Base-by-base conservation (phyloP, 257 asterid species). In the Linaria vulgaris region DNA sequence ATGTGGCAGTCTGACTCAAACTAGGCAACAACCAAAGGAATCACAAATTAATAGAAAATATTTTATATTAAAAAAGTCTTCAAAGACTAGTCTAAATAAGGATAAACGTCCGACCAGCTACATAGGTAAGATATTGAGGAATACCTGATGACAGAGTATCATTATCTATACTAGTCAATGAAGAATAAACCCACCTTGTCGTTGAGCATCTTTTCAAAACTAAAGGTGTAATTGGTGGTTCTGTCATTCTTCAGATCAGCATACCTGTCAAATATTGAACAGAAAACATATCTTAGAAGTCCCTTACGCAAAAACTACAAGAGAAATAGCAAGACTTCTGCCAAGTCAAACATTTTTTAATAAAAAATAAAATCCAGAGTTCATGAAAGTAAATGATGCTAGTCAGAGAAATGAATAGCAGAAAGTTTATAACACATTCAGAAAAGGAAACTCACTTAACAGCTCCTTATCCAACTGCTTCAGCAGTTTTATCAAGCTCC, bases 391-490 rank as follows among this genome's bases (percentile, higher is more conserved):
- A 15, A 50, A 48, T 3, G 41, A 34, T 34, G 41, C 41, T 4
- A 4, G 10, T 34, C 1, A 34, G 9, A 27, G 3, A 34, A 34
- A 34, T 34, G 41, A 34, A 34, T 34, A 34, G 41, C 41, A 34
- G 5, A 34, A 39, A n/a, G n/a, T 19, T n/a, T n/a, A n/a, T n/a
- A n/a, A n/a, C n/a, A n/a, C n/a, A 57, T 59, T 55, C 69, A 38
- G 59, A 37, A 48, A n/a, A n/a, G n/a, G 67, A 52, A 58, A 65
- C 90, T 77, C 72, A 89, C 99, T 94, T 87, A 30, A 94, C 86
- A 72, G 97, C 99, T 25, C 99, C 96, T 72, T 94, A 94, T 79
- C 99, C 99, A 56, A 94, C 79, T 21, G 97, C 99, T 77, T 94
- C 99, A 37, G 97, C 96, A 78, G 88, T 90, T 74, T 78, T 59